Conservation (phyloP, 2,329 filamentous ascomycete genomes). For the Fonsecaea pugnacius region DNA sequence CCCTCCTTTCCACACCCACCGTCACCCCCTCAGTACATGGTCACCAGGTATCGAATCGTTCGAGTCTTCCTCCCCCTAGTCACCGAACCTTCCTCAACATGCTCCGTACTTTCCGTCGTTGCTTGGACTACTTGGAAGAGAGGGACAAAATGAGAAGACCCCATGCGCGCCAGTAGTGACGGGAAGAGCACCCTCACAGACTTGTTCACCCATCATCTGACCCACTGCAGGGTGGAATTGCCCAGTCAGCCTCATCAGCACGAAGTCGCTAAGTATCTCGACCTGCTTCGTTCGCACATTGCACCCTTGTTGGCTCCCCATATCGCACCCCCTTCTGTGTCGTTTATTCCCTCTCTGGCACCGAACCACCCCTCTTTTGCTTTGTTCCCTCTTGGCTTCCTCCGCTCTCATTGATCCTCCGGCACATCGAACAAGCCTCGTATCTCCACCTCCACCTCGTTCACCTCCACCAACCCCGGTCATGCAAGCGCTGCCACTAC, state of each 20-base stretch:
- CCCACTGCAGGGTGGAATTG: slow-evolving; percentile 9
- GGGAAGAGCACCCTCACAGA: neutral
- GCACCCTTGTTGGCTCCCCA: slow-evolving; percentile 6
- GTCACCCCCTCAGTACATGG: slow-evolving; percentile 7
- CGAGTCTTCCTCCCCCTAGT: slow-evolving; percentile 5
- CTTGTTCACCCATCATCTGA: slow-evolving; percentile 18
- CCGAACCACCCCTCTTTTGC: slow-evolving; percentile 11
- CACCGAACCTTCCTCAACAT: neutral
- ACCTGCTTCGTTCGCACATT: slow-evolving; percentile 10
- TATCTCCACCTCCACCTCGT: slow-evolving; percentile 18
- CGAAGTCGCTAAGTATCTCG: slow-evolving; percentile 6
- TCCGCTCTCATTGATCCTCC: slow-evolving; percentile 16
- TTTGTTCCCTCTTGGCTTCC: neutral
- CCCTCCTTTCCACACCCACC: slow-evolving; percentile 4
- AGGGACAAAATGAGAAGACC: neutral
- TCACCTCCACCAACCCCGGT: slow-evolving; percentile 17
- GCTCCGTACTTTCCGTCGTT: slow-evolving; percentile 13
- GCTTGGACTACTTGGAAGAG: neutral
- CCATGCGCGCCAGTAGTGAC: slow-evolving; percentile 15
- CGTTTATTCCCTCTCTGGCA: neutral
- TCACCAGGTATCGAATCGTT: slow-evolving; percentile 10
- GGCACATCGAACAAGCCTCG: slow-evolving; percentile 3
- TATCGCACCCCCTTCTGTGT: neutral
- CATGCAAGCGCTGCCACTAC: slow-evolving; percentile 17
- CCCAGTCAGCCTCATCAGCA: slow-evolving; percentile 21